Evolutionary conservation across 208 protist species (phyloP).

Genomic region (Wallacemonas sp.): DNA sequence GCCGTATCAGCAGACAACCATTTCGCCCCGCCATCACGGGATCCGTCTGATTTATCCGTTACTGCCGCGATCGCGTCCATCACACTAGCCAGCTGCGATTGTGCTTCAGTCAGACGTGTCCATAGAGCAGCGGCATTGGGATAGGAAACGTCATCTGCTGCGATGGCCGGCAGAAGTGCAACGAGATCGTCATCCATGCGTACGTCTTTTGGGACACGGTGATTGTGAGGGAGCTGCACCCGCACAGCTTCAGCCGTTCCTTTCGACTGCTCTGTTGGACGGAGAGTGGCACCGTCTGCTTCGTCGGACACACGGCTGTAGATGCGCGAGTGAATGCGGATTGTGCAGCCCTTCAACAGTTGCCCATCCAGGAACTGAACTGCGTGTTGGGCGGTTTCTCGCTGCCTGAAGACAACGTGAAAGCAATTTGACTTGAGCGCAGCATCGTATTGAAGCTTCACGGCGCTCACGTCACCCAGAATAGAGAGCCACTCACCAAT

Average conservation of each 20-base stretch:
- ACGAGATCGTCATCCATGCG: conserved; percentile 62
- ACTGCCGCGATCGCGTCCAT: conserved; percentile 8
- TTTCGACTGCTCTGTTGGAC: too few species aligned
- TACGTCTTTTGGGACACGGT: conserved; percentile 56
- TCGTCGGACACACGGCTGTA: conserved; percentile 28
- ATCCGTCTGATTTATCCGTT: background rate
- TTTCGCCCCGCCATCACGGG: too few species aligned
- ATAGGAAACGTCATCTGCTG: background rate
- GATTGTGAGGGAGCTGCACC: conserved; percentile 54
- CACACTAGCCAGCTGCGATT: conserved; percentile 9
- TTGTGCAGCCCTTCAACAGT: conserved; percentile 59
- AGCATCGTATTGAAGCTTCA: conserved; percentile 82
- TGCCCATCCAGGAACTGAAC: conserved; percentile 66
- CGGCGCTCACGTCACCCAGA: conserved; percentile 54
- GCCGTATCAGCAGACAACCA: too few species aligned
- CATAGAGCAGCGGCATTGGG: conserved; percentile 8
- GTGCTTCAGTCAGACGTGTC: conserved; percentile 19
- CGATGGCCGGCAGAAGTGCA: conserved; percentile 26
- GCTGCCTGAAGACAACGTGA: conserved; percentile 50
- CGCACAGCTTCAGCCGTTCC: background rate
- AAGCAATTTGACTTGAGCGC: conserved; percentile 44
- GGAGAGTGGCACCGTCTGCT: too few species aligned
- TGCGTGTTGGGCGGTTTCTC: conserved; percentile 46
- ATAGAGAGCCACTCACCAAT: conserved; percentile 73
- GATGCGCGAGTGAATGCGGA: conserved; percentile 53